These are phyloP conservation scores for Pythium folliculosum DNA, from an alignment of 352 stramenopile species.

Conservation along the genomic window DNA sequence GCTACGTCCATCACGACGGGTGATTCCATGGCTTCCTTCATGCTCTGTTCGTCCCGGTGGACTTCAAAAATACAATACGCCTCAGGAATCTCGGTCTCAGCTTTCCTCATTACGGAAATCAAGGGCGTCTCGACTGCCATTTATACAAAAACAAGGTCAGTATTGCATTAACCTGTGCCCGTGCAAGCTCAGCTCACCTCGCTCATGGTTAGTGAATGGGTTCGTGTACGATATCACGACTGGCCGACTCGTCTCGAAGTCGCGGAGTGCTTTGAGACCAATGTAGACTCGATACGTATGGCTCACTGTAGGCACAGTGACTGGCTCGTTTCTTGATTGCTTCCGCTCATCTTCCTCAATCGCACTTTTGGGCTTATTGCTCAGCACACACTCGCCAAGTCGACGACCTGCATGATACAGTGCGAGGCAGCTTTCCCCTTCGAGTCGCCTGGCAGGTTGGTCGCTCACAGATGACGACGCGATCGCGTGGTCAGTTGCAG, in stretches of 20 bases:
- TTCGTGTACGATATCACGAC: constrained; percentile 26
- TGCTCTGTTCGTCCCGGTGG: constrained; percentile 28
- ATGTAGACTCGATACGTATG: constrained; percentile 26
- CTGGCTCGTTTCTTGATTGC: neutral
- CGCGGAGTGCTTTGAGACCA: constrained; percentile 17
- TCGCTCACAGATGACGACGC: constrained; percentile 1
- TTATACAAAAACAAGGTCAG: neutral
- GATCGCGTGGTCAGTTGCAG: constrained; percentile 18
- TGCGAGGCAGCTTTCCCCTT: neutral
- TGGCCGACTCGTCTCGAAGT: constrained; percentile 22
- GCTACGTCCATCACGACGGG: constrained; percentile 40
- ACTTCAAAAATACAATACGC: constrained; percentile 57
- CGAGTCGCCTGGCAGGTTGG: neutral
- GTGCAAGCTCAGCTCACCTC: constrained; percentile 11
- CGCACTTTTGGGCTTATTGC: neutral
- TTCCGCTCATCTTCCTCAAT: neutral
- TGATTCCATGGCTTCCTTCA: constrained; percentile 56
- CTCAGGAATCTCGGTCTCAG: constrained; percentile 35
- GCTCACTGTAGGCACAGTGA: constrained; percentile 13
- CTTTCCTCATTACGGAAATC: constrained; percentile 39
- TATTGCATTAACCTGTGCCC: no score
- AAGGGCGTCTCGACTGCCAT: constrained; percentile 41
- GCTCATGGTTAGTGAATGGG: constrained; percentile 27
- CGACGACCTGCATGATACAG: neutral
- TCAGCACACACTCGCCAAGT: constrained; percentile 20